phyloP scores from a whole-genome alignment of 441 rosid species.

The Daphne laureola region DNA sequence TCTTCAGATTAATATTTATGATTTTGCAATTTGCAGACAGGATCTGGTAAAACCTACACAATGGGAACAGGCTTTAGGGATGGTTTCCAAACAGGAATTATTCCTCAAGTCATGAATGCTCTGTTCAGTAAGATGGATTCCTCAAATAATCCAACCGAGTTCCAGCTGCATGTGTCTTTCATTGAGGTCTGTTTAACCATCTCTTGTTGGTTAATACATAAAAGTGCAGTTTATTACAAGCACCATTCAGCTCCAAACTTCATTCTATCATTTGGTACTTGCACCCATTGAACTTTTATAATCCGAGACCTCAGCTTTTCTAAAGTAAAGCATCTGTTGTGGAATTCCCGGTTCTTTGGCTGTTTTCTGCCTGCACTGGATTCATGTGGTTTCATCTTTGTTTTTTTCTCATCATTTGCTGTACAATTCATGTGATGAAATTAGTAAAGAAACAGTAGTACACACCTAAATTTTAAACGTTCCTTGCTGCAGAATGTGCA shows the following conservation, averaged over 20 bases:
- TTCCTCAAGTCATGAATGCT: constrained; percentile 85
- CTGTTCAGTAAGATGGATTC: constrained; percentile 76
- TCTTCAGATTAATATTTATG: constrained; percentile 16
- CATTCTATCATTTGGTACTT: constrained; percentile 8
- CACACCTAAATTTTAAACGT: too few species aligned
- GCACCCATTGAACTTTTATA: not conserved
- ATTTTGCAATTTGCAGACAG: constrained; percentile 75
- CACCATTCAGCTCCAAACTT: not conserved
- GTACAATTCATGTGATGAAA: too few species aligned
- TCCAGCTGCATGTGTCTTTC: constrained; percentile 88
- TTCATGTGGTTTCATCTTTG: constrained; percentile 2
- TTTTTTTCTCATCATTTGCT: not conserved
- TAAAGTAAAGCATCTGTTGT: not conserved
- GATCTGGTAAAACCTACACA: constrained; percentile 97
- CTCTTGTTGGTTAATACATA: not conserved
- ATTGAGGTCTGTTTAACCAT: constrained; percentile 62
- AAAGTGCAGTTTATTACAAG: not conserved
- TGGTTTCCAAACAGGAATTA: constrained; percentile 62
- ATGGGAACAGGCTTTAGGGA: constrained; percentile 97
- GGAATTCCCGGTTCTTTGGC: not conserved
- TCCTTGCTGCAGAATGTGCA: too few species aligned
- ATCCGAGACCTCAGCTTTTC: not conserved
- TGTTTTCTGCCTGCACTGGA: not conserved
- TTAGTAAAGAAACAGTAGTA: too few species aligned
- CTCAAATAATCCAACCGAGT: constrained; percentile 64